Evolutionary conservation across 352 stramenopile genomes (phyloP), one percentile per base, ranked within the genome.

Genomic region (Phytophthora aleatoria): DNA sequence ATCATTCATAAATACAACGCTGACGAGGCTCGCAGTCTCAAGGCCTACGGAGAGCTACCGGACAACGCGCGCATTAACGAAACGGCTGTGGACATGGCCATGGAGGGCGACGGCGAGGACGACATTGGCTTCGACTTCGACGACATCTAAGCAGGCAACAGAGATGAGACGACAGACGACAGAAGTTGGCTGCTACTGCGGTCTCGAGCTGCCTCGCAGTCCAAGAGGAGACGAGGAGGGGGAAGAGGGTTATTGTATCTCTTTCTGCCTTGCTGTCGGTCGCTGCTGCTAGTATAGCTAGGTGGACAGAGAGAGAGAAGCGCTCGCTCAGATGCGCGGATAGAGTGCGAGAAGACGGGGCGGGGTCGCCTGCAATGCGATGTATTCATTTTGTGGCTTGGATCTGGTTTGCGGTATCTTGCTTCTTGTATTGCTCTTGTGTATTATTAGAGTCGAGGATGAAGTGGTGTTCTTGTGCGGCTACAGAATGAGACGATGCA

Each of bases 31-130:
- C 91, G 97, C 58, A 99, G 98, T 67, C 86, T 99, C 49, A 99
- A 99, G 85, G 96, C 98, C 38, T 99, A 99, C 83, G 97, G 97
- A 72, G 98, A 99, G 78, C 85, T 99, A 45, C 98, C 98, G n/a
- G 97, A 99, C 73, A 97, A 96, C 64, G 90, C 87, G 52, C 81
- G 85, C 47, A 96, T 96, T 59, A 95, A 96, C 74, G 88, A 96
- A 65, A 96, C 84, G 35, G 82, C 82, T 12, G 85, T 94, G 43
- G 89, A 96, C 67, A 92, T 95, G 76, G 79, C 86, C 42, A 91
- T 94, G 73, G 85, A 90, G 28, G 73, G 68, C 63, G 89, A 96
- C 55, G 70, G 70, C 15, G 87, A 96, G 60, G 89, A 95, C 74
- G 87, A 95, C 73, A 92, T 90, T 74, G 89, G 85, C 64, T 95